Evolutionary conservation across 441 rosid species (phyloP), one percentile per base, ranked within the genome.

Genomic region (Pelargonium australe): DNA sequence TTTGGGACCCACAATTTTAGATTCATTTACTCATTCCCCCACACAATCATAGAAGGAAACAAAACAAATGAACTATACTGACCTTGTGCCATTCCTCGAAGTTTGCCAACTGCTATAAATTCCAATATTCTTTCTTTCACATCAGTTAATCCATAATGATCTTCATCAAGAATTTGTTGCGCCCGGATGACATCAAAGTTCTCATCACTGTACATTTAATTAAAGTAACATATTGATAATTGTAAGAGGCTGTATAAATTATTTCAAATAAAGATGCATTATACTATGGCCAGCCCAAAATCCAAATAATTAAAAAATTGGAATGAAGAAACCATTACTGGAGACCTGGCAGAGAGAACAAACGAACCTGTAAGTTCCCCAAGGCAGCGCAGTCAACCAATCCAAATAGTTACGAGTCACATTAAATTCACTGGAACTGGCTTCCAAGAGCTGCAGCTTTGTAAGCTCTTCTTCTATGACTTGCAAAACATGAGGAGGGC

Each of bases 401-500:
- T 95, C 97, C 76, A 95, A 85, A 81, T 91, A 87, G 76, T 85
- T 89, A 76, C 86, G 84, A 64, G 96, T 90, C 66, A 95, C 99
- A 74, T 95, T 87, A 75, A 95, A 95, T 84, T 95, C 99, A 85
- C 99, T 95, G 34, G 99, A 95, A 83, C 99, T 95, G 73, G 99
- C 96, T 80, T 95, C 96, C 75, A 87, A 83, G 68, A 85, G 84
- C 83, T 91, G 90, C 79, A 95, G 76, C 77, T 90, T 95, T 47
- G 88, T 81, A 60, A 91, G 92, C 83, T 91, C 89, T 82, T 91
- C 97, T 76, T 94, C 96, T 70, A 91, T 95, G 73, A 84, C 95
- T 89, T 87, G 90, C 81, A 90, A 69, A 61, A 95, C 90, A 73
- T 90, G 92, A 63, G 84, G 75, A 17, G 99, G 97, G 68, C 90